Base-by-base conservation (phyloP, 2,329 filamentous ascomycete species). In the Neofusicoccum cordaticola region DNA sequence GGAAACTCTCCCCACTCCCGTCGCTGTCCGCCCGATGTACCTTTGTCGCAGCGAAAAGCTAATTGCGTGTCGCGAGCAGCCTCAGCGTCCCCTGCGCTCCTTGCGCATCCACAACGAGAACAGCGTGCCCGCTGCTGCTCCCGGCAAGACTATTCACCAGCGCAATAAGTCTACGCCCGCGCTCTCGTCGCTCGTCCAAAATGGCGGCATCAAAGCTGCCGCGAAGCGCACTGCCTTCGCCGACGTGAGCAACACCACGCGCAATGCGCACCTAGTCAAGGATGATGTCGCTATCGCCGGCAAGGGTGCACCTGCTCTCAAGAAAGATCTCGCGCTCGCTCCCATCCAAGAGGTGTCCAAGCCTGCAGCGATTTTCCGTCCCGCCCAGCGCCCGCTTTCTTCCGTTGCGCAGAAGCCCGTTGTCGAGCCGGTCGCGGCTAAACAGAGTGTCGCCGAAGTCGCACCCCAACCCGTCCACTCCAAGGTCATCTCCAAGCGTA, bases 181-280 rank as follows among this genome's bases (percentile, higher is more conserved):
- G 78, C 85, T 84, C 69, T 91, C 79, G 52, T 82, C 82, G 69
- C 72, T 85, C 66, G 74, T 83, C 66, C 80, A 83, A 67, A 83
- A 81, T 57, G 83, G 80, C 65, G 83, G 81, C 44, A 78, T 88
- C 68, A 91, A 89, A 77, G 83, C 84, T 62, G 83, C 86, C 65
- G 83, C 88, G 63, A 95, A 93, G 81, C 88, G 93, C 69, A 88
- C 88, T 67, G 91, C 88, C 12, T 93, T 96, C 77, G 90, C 86
- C 57, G 93, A 96, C 75, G 85, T 95, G 67, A 95, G 90, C 82
- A 94, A 93, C 73, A 88, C 84, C 51, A 73, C 82, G 45, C 78
- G 61, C 71, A 72, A 50, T 71, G 70, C 34, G 35, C 73, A 67
- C 70, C 72, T 64, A 3, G 77, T 74, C 58, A 85, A 86, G 70